A percentile compares a stretch with the other conserved stretches of the same genome.
These are phyloP conservation scores for Grigorovia yakushimaensis DNA, from an alignment of 805 yeast genomes.

Conservation along the genomic window DNA sequence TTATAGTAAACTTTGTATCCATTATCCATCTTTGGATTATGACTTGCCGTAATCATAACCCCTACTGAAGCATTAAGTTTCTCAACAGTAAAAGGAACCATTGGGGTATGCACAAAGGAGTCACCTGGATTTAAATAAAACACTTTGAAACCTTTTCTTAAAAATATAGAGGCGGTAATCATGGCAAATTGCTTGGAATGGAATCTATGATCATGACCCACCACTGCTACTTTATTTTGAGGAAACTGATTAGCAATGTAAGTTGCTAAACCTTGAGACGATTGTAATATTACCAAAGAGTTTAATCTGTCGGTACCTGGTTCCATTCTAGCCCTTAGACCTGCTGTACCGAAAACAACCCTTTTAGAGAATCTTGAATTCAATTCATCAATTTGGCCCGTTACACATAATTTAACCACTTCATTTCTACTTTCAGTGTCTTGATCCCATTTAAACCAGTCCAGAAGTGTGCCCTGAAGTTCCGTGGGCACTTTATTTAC, in stretches of 20 bases:
- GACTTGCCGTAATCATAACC: conserved; percentile 88
- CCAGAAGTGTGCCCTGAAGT: conserved; percentile 8
- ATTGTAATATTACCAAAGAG: conserved; percentile 78
- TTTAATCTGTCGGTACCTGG: conserved; percentile 89
- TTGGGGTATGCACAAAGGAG: conserved; percentile 64
- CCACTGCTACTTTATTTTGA: conserved; percentile 36
- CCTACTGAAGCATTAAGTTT: conserved; percentile 59
- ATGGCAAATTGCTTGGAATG: conserved; percentile 73
- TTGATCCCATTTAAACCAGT: conserved; percentile 28
- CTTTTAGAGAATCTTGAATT: conserved; percentile 45
- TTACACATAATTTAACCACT: conserved; percentile 36
- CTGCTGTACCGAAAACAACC: conserved; percentile 88
- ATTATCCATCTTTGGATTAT: conserved; percentile 75
- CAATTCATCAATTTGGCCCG: conserved; percentile 35
- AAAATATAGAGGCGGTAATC: conserved; percentile 66
- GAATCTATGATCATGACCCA: conserved; percentile 89
- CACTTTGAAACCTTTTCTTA: conserved; percentile 59
- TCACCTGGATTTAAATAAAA: conserved; percentile 37
- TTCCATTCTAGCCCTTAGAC: conserved; percentile 77
- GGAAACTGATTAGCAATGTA: conserved; percentile 32
- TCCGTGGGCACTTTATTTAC: not conserved
- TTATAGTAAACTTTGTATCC: conserved; percentile 92
- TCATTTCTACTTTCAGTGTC: conserved; percentile 44
- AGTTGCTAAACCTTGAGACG: conserved; percentile 70
- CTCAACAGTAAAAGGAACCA: conserved; percentile 83